These are phyloP conservation scores for Ophiocordyceps unilateralis DNA, from an alignment of 2,329 filamentous ascomycete genomes.

Conservation along the genomic window DNA sequence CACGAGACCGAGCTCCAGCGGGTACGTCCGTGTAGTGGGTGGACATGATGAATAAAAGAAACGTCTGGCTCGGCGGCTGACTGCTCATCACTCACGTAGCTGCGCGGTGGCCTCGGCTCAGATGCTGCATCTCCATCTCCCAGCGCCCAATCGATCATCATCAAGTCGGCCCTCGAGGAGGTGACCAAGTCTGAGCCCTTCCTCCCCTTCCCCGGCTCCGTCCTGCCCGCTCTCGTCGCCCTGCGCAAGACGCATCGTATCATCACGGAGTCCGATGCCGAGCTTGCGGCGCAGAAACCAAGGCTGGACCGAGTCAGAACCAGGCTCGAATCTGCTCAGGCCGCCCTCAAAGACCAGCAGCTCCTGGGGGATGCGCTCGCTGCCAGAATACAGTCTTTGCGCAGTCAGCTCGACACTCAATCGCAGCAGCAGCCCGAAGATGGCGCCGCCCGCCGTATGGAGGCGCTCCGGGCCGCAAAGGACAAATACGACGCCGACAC, in stretches of 20 bases:
- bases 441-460: conserved; percentile 43
- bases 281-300: conserved; percentile 28
- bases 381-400: conserved; percentile 41
- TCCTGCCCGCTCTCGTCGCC: conserved; percentile 55
- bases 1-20: conserved; percentile 31
- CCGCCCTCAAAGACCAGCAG: conserved; percentile 35
- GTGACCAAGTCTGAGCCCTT: conserved; percentile 44
- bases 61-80: neutral
- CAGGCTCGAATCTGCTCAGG: conserved; percentile 31
- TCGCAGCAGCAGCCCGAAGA: conserved; percentile 43
- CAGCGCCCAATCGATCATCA: conserved; percentile 19
- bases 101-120: conserved; percentile 3
- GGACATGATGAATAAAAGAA: neutral
- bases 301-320: conserved; percentile 25
- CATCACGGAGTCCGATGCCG: conserved; percentile 44
- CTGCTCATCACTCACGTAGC: neutral
- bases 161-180: conserved; percentile 49
- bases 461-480: conserved; percentile 41
- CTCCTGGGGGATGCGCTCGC: conserved; percentile 35
- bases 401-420: conserved; percentile 35
- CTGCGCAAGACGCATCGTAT: conserved; percentile 48
- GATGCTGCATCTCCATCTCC: conserved; percentile 10
- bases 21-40: conserved; percentile 15
- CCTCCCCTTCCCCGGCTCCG: conserved; percentile 48
- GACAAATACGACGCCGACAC: conserved; percentile 43